Evolutionary conservation across 192 early-diverging fungal species (phyloP), one percentile per base, ranked within the genome.

Genomic region (Podila verticillata): DNA sequence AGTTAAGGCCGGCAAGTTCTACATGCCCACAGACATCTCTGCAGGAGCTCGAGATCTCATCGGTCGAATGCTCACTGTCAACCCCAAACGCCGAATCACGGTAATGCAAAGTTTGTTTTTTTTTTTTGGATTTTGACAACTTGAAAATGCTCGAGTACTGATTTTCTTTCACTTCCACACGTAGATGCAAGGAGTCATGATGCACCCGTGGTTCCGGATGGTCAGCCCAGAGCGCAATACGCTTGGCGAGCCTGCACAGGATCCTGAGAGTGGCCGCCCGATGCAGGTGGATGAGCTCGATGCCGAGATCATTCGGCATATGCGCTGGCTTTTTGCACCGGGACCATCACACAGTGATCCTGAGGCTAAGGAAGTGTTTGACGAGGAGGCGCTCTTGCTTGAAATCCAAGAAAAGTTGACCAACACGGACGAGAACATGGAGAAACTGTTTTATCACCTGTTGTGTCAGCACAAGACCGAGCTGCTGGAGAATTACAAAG

Each of bases 1-100:
- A 57, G 86, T 87, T 28, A 87, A 87, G 58, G 64, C 82, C 22
- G 86, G 86, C 9, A 84, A 84, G 35, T 87, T 83, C 57, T 81
- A 75, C 24, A 87, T 87, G 83, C 86, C 86, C 2, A 70, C 79
- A n/a, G 84, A 87, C 36, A 85, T 87, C 29, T 87, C 86, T 20
- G 47, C 63, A 13, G 71, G 74, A 10, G 86, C 86, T 7, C 70
- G 83, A 66, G 86, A 87, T 35, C 44, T 87, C 12, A 85, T 87
- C 60, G 72, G 82, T 15, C 73, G 82, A 13, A 87, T 87, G 48
- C 69, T 87, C 26, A 84, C 83, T 15, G 82, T 84, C 22, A 83
- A 87, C 59, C 86, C 86, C 5, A 74, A 65, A 13, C 84, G 82
- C 5, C 58, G 86, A 22, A 74, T 85, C 12, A 87, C 82, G 48